Percentiles rank a stretch among this genome's conserved stretches.
phyloP scores from a whole-genome alignment of 2,329 filamentous ascomycete species.

The Exophiala aquamarina region DNA sequence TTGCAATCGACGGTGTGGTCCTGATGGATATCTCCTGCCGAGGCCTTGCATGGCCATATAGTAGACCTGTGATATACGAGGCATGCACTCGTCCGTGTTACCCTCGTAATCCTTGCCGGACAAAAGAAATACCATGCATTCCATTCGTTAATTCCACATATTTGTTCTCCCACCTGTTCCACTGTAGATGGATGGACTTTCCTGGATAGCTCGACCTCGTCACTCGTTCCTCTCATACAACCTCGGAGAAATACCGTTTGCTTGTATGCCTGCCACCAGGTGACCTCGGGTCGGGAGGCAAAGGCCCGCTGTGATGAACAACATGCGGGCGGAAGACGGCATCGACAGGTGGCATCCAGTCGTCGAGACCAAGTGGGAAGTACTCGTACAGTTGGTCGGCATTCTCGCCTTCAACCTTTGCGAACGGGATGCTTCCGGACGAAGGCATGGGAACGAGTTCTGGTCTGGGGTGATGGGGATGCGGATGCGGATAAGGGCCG shows the following conservation, averaged over 20 bases:
- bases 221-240: slow-evolving; percentile 17
- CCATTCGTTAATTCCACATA: too few relatives aligned
- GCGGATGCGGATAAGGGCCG: neutral
- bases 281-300: slow-evolving; percentile 23
- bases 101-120: too few relatives aligned
- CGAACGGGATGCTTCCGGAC: slow-evolving; percentile 7
- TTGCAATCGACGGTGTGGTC: too few relatives aligned
- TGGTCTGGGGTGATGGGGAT: slow-evolving; percentile 9
- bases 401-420: slow-evolving; percentile 18
- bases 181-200: too few relatives aligned
- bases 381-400: slow-evolving; percentile 90
- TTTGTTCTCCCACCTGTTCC: too few relatives aligned
- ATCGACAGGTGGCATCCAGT: slow-evolving; percentile 88
- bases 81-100: too few relatives aligned
- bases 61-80: too few relatives aligned
- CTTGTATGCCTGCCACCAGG: slow-evolving; percentile 24
- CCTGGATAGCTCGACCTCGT: too few relatives aligned
- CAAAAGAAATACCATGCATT: too few relatives aligned
- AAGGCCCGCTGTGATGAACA: slow-evolving; percentile 67
- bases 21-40: too few relatives aligned
- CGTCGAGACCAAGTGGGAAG: slow-evolving; percentile 85
- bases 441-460: slow-evolving; percentile 19
- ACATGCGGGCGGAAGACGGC: slow-evolving; percentile 90
- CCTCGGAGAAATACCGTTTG: slow-evolving; percentile 29
- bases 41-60: too few relatives aligned